A percentile compares a stretch with the other conserved stretches of the same genome.
Evolutionary conservation across 2,329 filamentous ascomycete species (phyloP).

Genomic region (Aspergillus sojae): DNA sequence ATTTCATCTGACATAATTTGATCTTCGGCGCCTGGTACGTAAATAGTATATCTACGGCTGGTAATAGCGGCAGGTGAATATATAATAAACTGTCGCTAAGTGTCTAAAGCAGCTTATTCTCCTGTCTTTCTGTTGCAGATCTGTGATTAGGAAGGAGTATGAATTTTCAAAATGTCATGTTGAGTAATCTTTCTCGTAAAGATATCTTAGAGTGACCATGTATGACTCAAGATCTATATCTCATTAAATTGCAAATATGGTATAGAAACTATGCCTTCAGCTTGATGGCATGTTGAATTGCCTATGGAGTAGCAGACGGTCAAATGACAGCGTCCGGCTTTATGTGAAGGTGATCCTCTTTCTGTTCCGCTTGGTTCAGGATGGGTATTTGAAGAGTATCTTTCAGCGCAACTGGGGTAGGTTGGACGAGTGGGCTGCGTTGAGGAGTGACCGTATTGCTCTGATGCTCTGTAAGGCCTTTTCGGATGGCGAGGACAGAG

Average conservation of each 20-base stretch:
- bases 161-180: not conserved
- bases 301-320: not conserved
- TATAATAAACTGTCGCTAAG: not conserved
- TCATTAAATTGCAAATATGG: not conserved
- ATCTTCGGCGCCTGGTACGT: not conserved
- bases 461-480: slow-evolving; percentile 69
- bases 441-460: slow-evolving; percentile 30
- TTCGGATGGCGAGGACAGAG: slow-evolving; percentile 86
- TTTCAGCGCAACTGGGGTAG: slow-evolving; percentile 22
- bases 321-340: slow-evolving; percentile 17
- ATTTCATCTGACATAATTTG: not conserved
- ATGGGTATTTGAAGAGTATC: slow-evolving; percentile 29
- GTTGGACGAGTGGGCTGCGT: slow-evolving; percentile 27
- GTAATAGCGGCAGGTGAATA: not conserved
- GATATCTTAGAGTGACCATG: not conserved
- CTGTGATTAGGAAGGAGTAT: not conserved
- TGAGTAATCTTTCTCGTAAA: not conserved
- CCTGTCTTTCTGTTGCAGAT: not conserved
- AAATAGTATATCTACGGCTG: not conserved
- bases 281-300: not conserved
- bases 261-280: not conserved
- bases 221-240: not conserved
- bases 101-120: not conserved
- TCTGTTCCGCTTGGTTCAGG: slow-evolving; percentile 29
- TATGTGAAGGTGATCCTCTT: slow-evolving; percentile 22